phyloP scores from a whole-genome alignment of 2,329 filamentous ascomycete species.

The Sarocladium brachiariae region DNA sequence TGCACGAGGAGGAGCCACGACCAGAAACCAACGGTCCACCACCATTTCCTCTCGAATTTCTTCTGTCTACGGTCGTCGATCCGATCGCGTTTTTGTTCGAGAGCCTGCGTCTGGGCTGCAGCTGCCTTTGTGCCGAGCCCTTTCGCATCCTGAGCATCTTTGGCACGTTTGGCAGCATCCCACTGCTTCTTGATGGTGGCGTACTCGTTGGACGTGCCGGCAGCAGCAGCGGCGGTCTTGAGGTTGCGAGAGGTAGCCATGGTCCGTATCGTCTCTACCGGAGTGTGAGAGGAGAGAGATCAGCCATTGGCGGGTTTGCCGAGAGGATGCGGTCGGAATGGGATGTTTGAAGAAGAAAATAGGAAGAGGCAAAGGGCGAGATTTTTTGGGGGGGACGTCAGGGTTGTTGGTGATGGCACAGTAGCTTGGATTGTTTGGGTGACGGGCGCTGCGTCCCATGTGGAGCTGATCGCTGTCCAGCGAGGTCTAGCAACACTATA shows the following conservation, averaged over 20 bases:
- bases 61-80: slow-evolving; percentile 42
- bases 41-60: slow-evolving; percentile 46
- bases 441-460: no score
- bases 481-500: no score
- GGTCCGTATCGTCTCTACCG: slow-evolving; percentile 5
- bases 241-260: slow-evolving; percentile 19
- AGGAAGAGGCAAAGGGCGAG: background rate
- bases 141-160: slow-evolving; percentile 29
- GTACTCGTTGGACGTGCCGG: slow-evolving; percentile 35
- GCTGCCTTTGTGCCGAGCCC: slow-evolving; percentile 18
- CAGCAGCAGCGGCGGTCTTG: slow-evolving; percentile 16
- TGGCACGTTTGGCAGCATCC: slow-evolving; percentile 44
- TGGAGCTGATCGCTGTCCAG: no score
- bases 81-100: slow-evolving; percentile 37
- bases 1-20: slow-evolving; percentile 67
- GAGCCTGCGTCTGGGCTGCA: slow-evolving; percentile 27
- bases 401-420: no score
- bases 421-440: no score
- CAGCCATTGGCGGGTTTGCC: slow-evolving; percentile 1
- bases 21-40: slow-evolving; percentile 62
- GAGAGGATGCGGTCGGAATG: background rate
- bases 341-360: background rate
- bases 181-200: slow-evolving; percentile 47
- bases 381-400: no score
- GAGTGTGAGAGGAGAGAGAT: background rate